Conservation (phyloP, 2,329 filamentous ascomycete species). For the Phyllosticta capitalensis region DNA sequence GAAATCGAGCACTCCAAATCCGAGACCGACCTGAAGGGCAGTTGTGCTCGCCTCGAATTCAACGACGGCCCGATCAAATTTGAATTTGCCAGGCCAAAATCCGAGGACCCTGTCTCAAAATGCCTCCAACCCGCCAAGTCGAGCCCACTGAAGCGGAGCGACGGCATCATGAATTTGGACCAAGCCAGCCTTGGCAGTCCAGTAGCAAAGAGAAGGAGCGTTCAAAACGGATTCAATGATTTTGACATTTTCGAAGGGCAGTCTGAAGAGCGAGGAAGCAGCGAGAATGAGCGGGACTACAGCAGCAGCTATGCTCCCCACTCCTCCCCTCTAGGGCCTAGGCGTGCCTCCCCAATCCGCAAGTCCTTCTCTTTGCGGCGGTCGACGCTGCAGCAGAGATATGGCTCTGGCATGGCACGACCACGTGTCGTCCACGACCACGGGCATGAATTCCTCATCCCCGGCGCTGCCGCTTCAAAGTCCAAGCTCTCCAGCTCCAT, state of each 20-base stretch:
- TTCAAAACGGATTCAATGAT: constrained; percentile 62
- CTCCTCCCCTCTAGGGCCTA: constrained; percentile 14
- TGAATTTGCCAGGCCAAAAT: constrained; percentile 34
- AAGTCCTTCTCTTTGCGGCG: constrained; percentile 66
- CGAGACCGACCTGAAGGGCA: constrained; percentile 32
- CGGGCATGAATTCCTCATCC: constrained; percentile 46
- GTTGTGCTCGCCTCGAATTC: constrained; percentile 22
- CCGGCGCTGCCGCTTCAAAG: constrained; percentile 44
- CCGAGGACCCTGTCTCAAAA: constrained; percentile 38
- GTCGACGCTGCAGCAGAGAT: constrained; percentile 79
- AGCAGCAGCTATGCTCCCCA: constrained; percentile 30
- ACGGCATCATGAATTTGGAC: constrained; percentile 81
- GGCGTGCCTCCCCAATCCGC: constrained; percentile 23
- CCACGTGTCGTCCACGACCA: constrained; percentile 30
- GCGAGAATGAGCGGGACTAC: constrained; percentile 20
- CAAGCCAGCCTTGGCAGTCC: constrained; percentile 71
- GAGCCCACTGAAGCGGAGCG: constrained; percentile 85
- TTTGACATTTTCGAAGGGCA: constrained; percentile 60
- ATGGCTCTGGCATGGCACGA: constrained; percentile 38
- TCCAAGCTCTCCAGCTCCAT: constrained; percentile 64
- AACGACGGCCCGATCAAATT: constrained; percentile 39
- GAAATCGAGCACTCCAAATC: constrained; percentile 22
- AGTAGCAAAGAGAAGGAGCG: constrained; percentile 79
- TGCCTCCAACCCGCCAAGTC: constrained; percentile 48
- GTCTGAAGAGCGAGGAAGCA: constrained; percentile 14